A percentile compares a stretch with the other conserved stretches of the same genome.
Evolutionary conservation across 345 rosid species (phyloP).

Genomic region (Lepidium sativum): DNA sequence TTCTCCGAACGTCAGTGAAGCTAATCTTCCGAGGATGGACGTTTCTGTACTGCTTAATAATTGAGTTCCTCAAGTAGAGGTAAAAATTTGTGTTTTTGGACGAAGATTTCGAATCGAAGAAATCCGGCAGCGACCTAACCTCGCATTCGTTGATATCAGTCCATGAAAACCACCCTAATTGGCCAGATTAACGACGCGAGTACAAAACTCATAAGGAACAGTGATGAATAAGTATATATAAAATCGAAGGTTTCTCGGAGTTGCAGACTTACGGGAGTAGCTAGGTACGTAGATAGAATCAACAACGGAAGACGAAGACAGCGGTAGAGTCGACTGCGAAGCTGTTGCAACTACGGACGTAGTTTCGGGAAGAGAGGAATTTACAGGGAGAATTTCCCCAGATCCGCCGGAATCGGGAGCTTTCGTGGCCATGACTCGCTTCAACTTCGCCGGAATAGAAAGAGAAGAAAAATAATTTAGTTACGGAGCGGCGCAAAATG

Average conservation of each 20-base stretch:
- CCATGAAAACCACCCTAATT: slow-evolving; percentile 81
- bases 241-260: not conserved
- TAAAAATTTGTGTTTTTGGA: slow-evolving; percentile 59
- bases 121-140: slow-evolving; percentile 61
- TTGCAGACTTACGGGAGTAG: slow-evolving; percentile 60
- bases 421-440: slow-evolving; percentile 31
- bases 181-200: not conserved
- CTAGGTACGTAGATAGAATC: slow-evolving; percentile 58
- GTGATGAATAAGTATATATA: not conserved
- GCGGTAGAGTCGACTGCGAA: slow-evolving; percentile 6
- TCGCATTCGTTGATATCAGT: slow-evolving; percentile 60
- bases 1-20: slow-evolving; percentile 76
- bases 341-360: slow-evolving; percentile 6
- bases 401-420: slow-evolving; percentile 29
- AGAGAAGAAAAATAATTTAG: not conserved
- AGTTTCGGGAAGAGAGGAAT: slow-evolving; percentile 20
- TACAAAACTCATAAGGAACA: not conserved
- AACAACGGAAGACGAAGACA: slow-evolving; percentile 30
- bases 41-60: slow-evolving; percentile 51
- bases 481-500: not conserved
- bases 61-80: slow-evolving; percentile 63
- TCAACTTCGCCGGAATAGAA: slow-evolving; percentile 12
- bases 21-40: slow-evolving; percentile 61
- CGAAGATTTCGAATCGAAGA: slow-evolving; percentile 59
- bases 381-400: slow-evolving; percentile 11